phyloP scores from a whole-genome alignment of 177 flowering plant genomes.

The Vitis hybrid region DNA sequence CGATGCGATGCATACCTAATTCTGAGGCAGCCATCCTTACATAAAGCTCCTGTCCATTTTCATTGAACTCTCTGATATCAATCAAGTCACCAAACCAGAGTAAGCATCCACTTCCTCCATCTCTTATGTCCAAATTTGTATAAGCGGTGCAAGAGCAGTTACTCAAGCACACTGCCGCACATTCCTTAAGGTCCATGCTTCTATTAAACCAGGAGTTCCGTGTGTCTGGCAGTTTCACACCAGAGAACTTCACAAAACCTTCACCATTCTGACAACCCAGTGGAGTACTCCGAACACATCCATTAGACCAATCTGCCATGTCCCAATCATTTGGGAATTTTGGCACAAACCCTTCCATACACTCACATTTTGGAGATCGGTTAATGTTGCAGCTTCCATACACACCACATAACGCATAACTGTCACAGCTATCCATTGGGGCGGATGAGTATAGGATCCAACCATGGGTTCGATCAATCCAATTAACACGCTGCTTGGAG shows the following conservation, averaged over 20 bases:
- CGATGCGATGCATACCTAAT: too few relatives aligned
- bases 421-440: constrained; percentile 9
- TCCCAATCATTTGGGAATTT: too few relatives aligned
- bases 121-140: neutral
- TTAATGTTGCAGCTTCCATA: too few relatives aligned
- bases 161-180: constrained; percentile 13
- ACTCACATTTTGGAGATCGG: too few relatives aligned
- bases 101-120: constrained; percentile 10
- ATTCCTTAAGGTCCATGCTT: constrained; percentile 16
- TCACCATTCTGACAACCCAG: constrained; percentile 12
- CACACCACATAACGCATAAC: too few relatives aligned
- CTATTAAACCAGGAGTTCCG: neutral
- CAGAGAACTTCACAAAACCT: constrained; percentile 8
- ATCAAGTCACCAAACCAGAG: constrained; percentile 19
- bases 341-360: too few relatives aligned
- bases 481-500: constrained; percentile 5
- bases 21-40: too few relatives aligned
- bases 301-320: constrained; percentile 9
- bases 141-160: constrained; percentile 18
- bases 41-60: too few relatives aligned
- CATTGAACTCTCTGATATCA: too few relatives aligned
- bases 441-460: constrained; percentile 4
- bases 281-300: constrained; percentile 10
- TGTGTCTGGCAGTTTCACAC: constrained; percentile 20
- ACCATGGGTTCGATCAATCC: constrained; percentile 15